Evolutionary conservation across 768 basidiomycete species (phyloP), one percentile per base, ranked within the genome.

Genomic region (Dacryopinax spathularia): DNA sequence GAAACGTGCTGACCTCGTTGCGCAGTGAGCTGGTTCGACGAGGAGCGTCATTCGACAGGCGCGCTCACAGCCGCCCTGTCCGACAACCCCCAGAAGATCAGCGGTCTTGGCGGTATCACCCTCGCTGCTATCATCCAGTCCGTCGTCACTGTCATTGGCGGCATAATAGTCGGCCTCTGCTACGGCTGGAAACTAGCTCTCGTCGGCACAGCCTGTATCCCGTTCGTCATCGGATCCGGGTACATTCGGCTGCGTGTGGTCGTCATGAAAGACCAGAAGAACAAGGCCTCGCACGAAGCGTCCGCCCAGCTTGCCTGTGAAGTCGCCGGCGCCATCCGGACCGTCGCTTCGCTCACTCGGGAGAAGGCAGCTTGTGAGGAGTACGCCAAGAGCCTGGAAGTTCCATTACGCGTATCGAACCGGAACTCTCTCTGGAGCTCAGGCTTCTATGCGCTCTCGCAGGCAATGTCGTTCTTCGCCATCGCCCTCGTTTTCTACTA

Each of bases 11-110:
- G 10, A 2, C 25, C 48, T 56, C 13, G 31, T 20, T 15, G 15
- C 29, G 7, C 18, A 56, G 33, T 90, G 68, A 87, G 86, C 65
- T 94, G 86, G 78, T 96, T 94, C 64, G 92, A 96, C 74, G 84
- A 83, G 74, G 89, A 91, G 27, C 83, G 85, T 73, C 84, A 96
- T 71, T 74, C 75, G 9, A 76, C 77, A 12, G 78, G 77, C 10
- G 73, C 75, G 18, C 70, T 78, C 1, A 77, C 77, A 1, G 71
- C 74, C 9, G 64, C 69, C 20, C 69, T 79, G 12, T 66, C 74
- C 7, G 77, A 77, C 35, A 67, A 72, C 34, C 73, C 78, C 1
- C 73, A 77, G 35, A 76, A 77, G 66, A 70, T 77, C 29, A 68
- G 71, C 33, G 74, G 73, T 37, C 65, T 74, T n/a, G 68, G 72